phyloP scores from a whole-genome alignment of 2,329 filamentous ascomycete species.

The Xylaria sp. region DNA sequence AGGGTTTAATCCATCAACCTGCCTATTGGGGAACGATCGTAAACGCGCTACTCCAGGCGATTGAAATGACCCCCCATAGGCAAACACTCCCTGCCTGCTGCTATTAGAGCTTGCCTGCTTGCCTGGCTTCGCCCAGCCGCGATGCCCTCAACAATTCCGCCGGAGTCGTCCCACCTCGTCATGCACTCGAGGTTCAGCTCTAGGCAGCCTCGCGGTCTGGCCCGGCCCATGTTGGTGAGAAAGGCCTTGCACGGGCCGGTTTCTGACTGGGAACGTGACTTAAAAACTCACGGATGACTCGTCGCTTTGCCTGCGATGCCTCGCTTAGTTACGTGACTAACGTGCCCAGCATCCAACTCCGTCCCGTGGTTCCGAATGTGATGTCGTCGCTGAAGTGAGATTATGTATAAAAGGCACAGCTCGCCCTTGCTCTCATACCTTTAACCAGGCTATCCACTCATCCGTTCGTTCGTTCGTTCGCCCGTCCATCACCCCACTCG shows the following conservation, averaged over 20 bases:
- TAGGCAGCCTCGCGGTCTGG: conserved; percentile 13
- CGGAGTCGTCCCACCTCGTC: conserved; percentile 16
- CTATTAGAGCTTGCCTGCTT: too few relatives aligned
- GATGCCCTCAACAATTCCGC: conserved; percentile 16
- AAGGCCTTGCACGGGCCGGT: too few relatives aligned
- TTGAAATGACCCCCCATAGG: too few relatives aligned
- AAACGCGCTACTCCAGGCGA: too few relatives aligned
- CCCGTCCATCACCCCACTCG: too few relatives aligned
- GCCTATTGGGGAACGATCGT: too few relatives aligned
- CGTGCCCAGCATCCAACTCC: background rate
- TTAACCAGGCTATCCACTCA: background rate
- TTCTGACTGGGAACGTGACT: too few relatives aligned
- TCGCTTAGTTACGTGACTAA: conserved; percentile 1
- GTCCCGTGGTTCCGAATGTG: conserved; percentile 2
- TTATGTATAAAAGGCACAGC: conserved; percentile 19
- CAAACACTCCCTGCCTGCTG: too few relatives aligned
- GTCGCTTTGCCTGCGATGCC: conserved; percentile 2
- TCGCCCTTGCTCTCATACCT: background rate
- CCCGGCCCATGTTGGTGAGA: conserved; percentile 5
- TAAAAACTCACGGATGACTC: background rate
- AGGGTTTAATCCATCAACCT: too few relatives aligned
- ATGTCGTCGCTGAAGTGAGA: background rate
- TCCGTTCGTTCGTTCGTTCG: background rate
- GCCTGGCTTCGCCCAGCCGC: background rate
- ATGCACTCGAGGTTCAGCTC: conserved; percentile 8